phyloP scores from a whole-genome alignment of 2,329 filamentous ascomycete species.

The Fusarium zealandicum region DNA sequence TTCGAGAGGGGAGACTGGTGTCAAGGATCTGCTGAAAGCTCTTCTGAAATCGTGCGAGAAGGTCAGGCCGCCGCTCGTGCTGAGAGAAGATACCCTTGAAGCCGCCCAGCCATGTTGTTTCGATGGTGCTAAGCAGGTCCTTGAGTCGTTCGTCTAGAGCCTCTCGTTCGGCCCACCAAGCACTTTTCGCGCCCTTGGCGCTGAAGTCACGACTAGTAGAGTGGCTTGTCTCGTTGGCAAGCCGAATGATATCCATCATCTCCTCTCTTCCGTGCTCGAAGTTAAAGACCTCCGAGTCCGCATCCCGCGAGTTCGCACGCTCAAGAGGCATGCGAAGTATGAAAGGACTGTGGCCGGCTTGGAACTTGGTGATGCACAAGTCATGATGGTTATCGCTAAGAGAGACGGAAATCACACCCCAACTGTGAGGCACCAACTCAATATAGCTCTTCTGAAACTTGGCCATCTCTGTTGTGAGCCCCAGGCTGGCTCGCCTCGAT shows the following conservation, averaged over 20 bases:
- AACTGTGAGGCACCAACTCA: conserved; percentile 81
- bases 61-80: conserved; percentile 65
- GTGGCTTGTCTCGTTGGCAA: conserved; percentile 86
- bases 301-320: conserved; percentile 80
- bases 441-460: conserved; percentile 82
- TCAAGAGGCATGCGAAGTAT: conserved; percentile 86
- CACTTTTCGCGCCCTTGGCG: conserved; percentile 75
- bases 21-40: conserved; percentile 81
- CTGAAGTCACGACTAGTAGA: conserved; percentile 69
- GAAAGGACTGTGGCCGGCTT: conserved; percentile 78
- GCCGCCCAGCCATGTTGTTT: conserved; percentile 92
- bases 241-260: conserved; percentile 80
- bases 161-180: conserved; percentile 91
- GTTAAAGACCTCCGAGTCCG: conserved; percentile 79
- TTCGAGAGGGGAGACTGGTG: conserved; percentile 84
- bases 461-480: conserved; percentile 59
- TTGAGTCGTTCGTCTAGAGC: conserved; percentile 78
- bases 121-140: conserved; percentile 82
- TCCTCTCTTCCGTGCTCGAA: conserved; percentile 83
- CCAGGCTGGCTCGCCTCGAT: conserved; percentile 53
- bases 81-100: conserved; percentile 95
- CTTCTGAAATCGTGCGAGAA: conserved; percentile 78
- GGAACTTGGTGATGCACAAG: conserved; percentile 86
- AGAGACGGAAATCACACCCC: conserved; percentile 87
- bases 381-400: conserved; percentile 84